Evolutionary conservation across 2,329 filamentous ascomycete species (phyloP), one percentile per base, ranked within the genome.

Genomic region (Alternaria rosae): DNA sequence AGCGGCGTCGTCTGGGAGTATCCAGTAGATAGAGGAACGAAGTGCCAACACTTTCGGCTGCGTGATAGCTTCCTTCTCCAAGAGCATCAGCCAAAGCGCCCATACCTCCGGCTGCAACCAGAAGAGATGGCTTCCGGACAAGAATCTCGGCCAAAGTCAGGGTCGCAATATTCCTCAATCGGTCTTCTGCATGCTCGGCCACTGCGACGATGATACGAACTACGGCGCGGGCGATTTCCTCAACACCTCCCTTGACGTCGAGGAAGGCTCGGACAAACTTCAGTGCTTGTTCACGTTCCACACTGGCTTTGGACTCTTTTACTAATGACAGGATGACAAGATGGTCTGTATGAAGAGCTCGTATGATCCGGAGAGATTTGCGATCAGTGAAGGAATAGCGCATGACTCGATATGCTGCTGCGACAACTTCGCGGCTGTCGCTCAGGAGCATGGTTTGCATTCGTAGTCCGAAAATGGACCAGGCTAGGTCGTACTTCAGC

Each of bases 401-500:
- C 62, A 93, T 94, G 80, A 98, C 91, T 65, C 95, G 88, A 79
- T 98, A 99, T 1, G 93, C 95, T 44, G 95, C 93, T 25, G 95
- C 95, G 23, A 97, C 93, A 11, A 98, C 94, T 82, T 99, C 96
- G 68, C 94, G 89, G 77, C 92, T 97, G 70, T 97, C 94, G 75
- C 94, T 97, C 59, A 99, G 84, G 21, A 99, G 89, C 92, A 99
- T 96, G 70, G 92, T 90, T 80, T 99, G 95, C 84, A 98, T 94
- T 44, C 95, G 88, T 51, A 96, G 82, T 2, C 96, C 95, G 79
- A 99, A 99, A 2, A 97, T 90, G 5, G 93, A 92, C 95, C 95
- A 99, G 1, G 93, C 94, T 51, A 99, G 83, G 79, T 99, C 96
- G 78, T 98, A 97, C 76, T 99, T 99, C 59, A 99, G 85, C 1